Base-by-base conservation (phyloP, 768 basidiomycete species). In the Mycena amicta region DNA sequence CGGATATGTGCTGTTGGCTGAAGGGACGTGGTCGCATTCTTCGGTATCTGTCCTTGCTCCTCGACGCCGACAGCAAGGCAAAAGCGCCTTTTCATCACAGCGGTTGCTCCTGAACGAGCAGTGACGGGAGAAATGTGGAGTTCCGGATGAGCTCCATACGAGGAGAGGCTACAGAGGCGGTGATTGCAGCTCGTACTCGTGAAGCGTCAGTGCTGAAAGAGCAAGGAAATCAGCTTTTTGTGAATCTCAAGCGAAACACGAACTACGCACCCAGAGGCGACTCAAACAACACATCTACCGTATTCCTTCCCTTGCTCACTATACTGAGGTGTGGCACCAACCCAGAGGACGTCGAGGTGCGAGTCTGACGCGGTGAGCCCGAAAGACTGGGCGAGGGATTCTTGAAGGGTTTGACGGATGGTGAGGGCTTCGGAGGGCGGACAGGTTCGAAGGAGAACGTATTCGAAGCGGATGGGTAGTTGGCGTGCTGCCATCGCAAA, bases 331-430 rank as follows among this genome's bases (percentile, higher is more conserved):
- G 33, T 8, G 8, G 80, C 6, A 75, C 75, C 68, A 8, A 86
- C 63, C 78, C 82, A 85, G 18, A 90, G 71, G 11, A 90, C 69
- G 63, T 90, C 88, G 29, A 89, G 57, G 58, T 85, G 81, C 2
- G 75, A 77, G 47, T 77, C 74, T 1, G 86, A 77, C 8, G 72
- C 72, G 3, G 82, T 81, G 39, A 79, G 57, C 3, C 88, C 88
- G 61, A 87, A 87, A 8, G 77, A 73, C 64, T 84, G 81, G 6
- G 73, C 53, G 39, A 89, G 72, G 0, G 81, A 76, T 27, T 86
- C 82, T 64, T 86, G 84, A 22, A 90, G 67, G 2, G 75, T 57
- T 68, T 84, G 87, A 20, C 87, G 73, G 26, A 88, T 64, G 41
- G 70, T 70, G 1, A 63, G 62, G n/a, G 39, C 57, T 31, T 56